phyloP scores from a whole-genome alignment of 441 rosid genomes.

The Pelargonium fulgidum region DNA sequence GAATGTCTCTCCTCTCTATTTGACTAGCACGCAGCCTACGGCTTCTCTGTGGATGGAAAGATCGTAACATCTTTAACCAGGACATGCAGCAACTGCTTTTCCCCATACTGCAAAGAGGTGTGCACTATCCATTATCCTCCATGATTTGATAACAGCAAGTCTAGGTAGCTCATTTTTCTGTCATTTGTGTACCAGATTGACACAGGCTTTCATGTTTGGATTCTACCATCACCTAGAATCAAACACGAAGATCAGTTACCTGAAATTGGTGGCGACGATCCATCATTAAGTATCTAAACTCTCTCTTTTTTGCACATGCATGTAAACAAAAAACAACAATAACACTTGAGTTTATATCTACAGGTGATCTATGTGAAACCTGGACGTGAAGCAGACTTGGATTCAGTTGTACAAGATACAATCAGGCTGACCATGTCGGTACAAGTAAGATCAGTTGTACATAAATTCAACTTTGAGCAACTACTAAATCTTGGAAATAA shows the following conservation, averaged over 20 bases:
- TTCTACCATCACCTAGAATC: slow-evolving; percentile 43
- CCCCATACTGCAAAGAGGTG: slow-evolving; percentile 65
- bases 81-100: slow-evolving; percentile 58
- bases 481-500: too few species aligned
- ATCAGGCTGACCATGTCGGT: slow-evolving; percentile 34
- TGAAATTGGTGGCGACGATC: slow-evolving; percentile 70
- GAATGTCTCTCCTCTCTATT: too few species aligned
- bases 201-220: slow-evolving; percentile 60
- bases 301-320: slow-evolving; percentile 1
- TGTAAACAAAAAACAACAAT: neutral
- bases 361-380: slow-evolving; percentile 85
- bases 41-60: slow-evolving; percentile 76
- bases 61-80: slow-evolving; percentile 49
- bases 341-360: neutral
- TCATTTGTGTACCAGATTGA: slow-evolving; percentile 44
- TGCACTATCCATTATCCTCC: too few species aligned
- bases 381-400: slow-evolving; percentile 62
- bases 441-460: too few species aligned
- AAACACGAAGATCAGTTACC: slow-evolving; percentile 35
- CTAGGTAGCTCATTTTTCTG: neutral
- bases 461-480: too few species aligned
- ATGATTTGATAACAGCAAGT: neutral
- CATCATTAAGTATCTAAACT: slow-evolving; percentile 45
- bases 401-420: slow-evolving; percentile 66
- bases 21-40: slow-evolving; percentile 75